These are phyloP conservation scores for Tuber magnatum DNA, from an alignment of 495 filamentous ascomycete species.

Conservation along the genomic window DNA sequence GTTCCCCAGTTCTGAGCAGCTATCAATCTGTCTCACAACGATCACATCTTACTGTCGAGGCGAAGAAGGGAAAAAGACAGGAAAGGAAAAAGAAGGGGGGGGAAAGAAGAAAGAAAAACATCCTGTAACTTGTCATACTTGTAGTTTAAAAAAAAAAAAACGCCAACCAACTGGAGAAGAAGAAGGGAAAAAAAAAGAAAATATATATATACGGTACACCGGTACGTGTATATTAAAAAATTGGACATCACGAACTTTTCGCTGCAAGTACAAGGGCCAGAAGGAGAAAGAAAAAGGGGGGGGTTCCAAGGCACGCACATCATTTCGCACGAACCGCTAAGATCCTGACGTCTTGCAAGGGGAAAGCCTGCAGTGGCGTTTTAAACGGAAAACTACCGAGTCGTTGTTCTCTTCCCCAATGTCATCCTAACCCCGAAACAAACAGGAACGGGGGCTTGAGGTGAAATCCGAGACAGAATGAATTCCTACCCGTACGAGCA, in stretches of 20 bases:
- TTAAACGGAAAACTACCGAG: slow-evolving; percentile 26
- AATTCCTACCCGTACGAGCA: neutral
- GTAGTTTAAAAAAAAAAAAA: too few species aligned
- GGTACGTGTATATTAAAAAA: too few species aligned
- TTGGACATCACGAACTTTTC: neutral
- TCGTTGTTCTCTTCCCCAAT: neutral
- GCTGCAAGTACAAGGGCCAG: neutral
- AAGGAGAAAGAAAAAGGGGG: slow-evolving; percentile 9
- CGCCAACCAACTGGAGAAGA: neutral
- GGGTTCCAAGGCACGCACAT: slow-evolving; percentile 19
- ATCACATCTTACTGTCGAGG: neutral
- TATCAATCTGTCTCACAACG: neutral
- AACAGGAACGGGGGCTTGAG: neutral
- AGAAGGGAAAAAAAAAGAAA: neutral
- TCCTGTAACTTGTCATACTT: too few species aligned
- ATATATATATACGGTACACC: too few species aligned
- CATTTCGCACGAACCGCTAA: slow-evolving; percentile 32
- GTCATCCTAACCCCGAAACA: neutral
- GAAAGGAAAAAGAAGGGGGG: neutral
- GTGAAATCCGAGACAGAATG: neutral
- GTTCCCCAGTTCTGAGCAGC: neutral
- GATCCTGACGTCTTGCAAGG: slow-evolving; percentile 25
- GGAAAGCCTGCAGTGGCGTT: slow-evolving; percentile 30
- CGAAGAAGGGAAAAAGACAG: neutral
- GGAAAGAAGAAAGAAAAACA: neutral